Conservation (phyloP, 257 asterid genomes). For the Henckelia pumila region DNA sequence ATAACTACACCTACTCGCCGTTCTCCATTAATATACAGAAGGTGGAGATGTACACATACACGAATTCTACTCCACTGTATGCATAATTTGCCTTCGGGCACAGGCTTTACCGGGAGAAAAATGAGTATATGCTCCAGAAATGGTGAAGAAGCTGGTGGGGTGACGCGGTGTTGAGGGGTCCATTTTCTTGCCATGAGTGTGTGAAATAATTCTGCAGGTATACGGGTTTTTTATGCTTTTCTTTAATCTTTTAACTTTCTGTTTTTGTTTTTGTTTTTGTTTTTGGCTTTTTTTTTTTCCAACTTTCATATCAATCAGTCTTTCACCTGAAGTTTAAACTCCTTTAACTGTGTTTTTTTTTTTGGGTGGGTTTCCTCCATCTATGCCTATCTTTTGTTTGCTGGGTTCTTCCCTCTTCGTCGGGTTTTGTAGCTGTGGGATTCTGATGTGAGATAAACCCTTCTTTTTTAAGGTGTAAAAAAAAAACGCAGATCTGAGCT, state of each 20-base stretch:
- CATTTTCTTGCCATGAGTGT: constrained; percentile 25
- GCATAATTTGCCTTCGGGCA: not conserved
- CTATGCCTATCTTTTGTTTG: not conserved
- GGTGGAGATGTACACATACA: constrained; percentile 5
- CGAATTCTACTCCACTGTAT: constrained; percentile 5
- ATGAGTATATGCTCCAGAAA: not conserved
- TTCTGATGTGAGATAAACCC: not conserved
- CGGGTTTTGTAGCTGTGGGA: not conserved
- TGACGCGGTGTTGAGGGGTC: constrained; percentile 27
- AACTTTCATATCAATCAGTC: constrained; percentile 37
- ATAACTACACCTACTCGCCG: constrained; percentile 13
- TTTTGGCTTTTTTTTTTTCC: constrained; percentile 12
- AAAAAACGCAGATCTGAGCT: constrained; percentile 50
- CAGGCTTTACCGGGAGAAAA: constrained; percentile 8
- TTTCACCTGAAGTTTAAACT: constrained; percentile 19
- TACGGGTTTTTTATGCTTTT: constrained; percentile 16
- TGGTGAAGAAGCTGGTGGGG: constrained; percentile 3
- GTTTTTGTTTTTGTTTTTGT: not conserved
- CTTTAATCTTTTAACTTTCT: not conserved
- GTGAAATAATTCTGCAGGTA: constrained; percentile 25
- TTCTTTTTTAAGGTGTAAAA: constrained; percentile 28
- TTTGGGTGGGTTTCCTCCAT: not conserved
- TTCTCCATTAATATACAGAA: not conserved
- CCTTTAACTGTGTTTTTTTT: not conserved
- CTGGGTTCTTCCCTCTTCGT: constrained; percentile 9